A percentile compares a stretch with the other conserved stretches of the same genome.
Conservation (phyloP, 306 rosid genomes). For the Oemleria cerasiformis region DNA sequence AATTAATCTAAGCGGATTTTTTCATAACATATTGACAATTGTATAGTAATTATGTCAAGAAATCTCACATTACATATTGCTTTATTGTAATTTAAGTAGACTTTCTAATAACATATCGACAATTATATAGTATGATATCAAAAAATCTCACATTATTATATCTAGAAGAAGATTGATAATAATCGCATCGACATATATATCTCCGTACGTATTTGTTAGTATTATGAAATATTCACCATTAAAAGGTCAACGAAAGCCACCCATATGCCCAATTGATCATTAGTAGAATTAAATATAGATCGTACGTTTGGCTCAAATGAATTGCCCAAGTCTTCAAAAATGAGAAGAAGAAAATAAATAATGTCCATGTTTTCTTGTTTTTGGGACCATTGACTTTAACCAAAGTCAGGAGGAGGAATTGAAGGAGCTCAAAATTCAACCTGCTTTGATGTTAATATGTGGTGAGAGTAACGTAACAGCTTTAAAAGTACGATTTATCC, state of each 20-base stretch:
- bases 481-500: constrained; percentile 1
- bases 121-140: too few species aligned
- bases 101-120: too few species aligned
- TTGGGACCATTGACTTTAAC: constrained; percentile 20
- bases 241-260: constrained; percentile 23
- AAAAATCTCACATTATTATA: too few species aligned
- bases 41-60: too few species aligned
- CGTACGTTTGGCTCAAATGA: not conserved
- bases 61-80: too few species aligned
- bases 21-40: too few species aligned
- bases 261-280: not conserved
- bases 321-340: not conserved
- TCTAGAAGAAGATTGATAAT: too few species aligned
- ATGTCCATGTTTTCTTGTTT: not conserved
- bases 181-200: not conserved
- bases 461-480: constrained; percentile 12
- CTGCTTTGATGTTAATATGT: constrained; percentile 12
- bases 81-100: too few species aligned
- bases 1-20: too few species aligned
- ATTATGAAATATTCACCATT: not conserved
- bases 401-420: constrained; percentile 9
- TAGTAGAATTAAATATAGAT: not conserved
- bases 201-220: not conserved
- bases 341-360: not conserved
- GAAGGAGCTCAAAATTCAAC: constrained; percentile 19